These are phyloP conservation scores for Globisporangium viniferum DNA, from an alignment of 352 stramenopile species.

Conservation along the genomic window DNA sequence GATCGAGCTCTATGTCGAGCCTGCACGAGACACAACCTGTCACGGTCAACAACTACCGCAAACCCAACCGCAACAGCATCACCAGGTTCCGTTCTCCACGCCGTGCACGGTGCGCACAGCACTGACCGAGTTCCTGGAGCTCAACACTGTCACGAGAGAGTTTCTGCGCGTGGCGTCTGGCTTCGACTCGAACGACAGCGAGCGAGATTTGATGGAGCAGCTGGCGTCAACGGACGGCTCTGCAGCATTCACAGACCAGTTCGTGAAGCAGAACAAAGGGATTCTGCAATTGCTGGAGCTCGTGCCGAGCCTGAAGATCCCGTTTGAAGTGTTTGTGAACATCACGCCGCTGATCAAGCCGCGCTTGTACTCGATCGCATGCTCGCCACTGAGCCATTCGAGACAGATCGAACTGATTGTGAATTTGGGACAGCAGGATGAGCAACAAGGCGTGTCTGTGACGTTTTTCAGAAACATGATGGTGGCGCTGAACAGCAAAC, in stretches of 20 bases:
- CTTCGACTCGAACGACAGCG: conserved; percentile 37
- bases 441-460: conserved; percentile 25
- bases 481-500: conserved; percentile 1
- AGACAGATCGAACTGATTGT: conserved; percentile 87
- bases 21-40: background rate
- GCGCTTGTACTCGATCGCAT: conserved; percentile 93
- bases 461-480: conserved; percentile 22
- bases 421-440: conserved; percentile 66
- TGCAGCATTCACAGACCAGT: conserved; percentile 74
- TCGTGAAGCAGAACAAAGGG: conserved; percentile 66
- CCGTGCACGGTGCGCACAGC: conserved; percentile 87
- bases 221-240: conserved; percentile 68
- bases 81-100: conserved; percentile 83
- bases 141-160: conserved; percentile 69
- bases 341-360: conserved; percentile 85
- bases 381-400: conserved; percentile 61
- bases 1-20: conserved; percentile 60
- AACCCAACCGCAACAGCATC: background rate
- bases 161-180: conserved; percentile 46
- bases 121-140: conserved; percentile 89
- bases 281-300: conserved; percentile 78
- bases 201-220: conserved; percentile 43
- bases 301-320: conserved; percentile 40
- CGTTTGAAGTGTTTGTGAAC: conserved; percentile 79
- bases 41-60: no score